Evolutionary conservation across 331 rosid genomes (phyloP).

Genomic region (Malus hybrid): DNA sequence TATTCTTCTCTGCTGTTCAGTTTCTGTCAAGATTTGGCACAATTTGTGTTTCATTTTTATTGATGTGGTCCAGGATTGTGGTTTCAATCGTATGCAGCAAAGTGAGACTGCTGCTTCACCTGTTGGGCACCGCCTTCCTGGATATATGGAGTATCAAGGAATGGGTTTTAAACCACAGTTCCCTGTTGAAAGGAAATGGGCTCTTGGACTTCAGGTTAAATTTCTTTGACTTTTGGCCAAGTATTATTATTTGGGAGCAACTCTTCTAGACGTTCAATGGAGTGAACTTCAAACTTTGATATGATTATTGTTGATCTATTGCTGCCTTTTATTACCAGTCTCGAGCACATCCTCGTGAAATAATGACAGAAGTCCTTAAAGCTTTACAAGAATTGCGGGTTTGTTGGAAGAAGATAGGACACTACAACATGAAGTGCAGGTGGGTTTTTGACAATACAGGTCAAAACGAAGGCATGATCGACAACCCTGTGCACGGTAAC

Average conservation of each 20-base stretch:
- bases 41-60: background rate
- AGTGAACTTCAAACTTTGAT: background rate
- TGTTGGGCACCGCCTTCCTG: conserved; percentile 59
- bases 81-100: conserved; percentile 49
- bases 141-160: conserved; percentile 58
- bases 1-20: background rate
- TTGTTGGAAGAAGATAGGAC: conserved; percentile 92
- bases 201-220: conserved; percentile 91
- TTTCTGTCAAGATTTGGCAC: background rate
- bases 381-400: conserved; percentile 83
- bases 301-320: conserved; percentile 2
- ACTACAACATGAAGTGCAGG: conserved; percentile 91
- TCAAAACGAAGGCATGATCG: conserved; percentile 52
- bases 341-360: conserved; percentile 83
- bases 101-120: conserved; percentile 49
- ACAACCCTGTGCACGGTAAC: conserved; percentile 43
- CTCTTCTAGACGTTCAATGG: background rate
- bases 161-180: conserved; percentile 48
- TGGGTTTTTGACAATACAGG: conserved; percentile 50
- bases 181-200: conserved; percentile 82
- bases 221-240: conserved; percentile 4
- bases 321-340: conserved; percentile 42
- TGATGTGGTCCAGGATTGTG: conserved; percentile 42
- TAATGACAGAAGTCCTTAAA: conserved; percentile 89
- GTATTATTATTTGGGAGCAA: background rate